Base-by-base conservation (phyloP, 208 protist genomes). In the Trypanosomatidae sp. region DNA sequence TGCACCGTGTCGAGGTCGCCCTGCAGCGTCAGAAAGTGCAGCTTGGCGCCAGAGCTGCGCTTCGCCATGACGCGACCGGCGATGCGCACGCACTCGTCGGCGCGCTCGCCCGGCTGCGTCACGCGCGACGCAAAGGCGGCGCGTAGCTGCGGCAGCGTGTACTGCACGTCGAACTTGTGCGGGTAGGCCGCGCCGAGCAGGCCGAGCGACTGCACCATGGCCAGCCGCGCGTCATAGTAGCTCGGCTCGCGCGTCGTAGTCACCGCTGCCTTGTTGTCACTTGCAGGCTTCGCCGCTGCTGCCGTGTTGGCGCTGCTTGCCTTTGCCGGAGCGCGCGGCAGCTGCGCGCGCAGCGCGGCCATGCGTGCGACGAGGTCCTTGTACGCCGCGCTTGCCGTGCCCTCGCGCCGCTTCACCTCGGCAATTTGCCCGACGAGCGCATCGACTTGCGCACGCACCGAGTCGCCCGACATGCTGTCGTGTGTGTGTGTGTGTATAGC, bases 21-120 rank as follows among this genome's bases (percentile, higher is more conserved):
- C 35, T 79, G 68, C 6, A 99, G 63, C 19, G 95, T 92, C 40
- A 97, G 90, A 68, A 99, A 99, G 49, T 97, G 58, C 4, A 99
- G 80, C 61, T 95, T 97, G 10, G 71, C 60, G 18, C 98, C 94
- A 1, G 73, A 77, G 40, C 71, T 75, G 22, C 86, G 68, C 61
- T 87, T 94, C 26, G 43, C 62, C 10, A 87, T 56, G 32, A 96
- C 65, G 45, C 91, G 73, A 2, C 90, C 94, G 23, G 92, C 85
- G 40, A 98, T 67, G 7, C 71, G 72, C 5, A 97, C 83, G 0
- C 56, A 53, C 33, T 88, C 71, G 38, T 72, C 53, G 0, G 72
- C 23, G 13, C 60, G 56, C 7, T 70, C 26, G 16, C 78, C 70
- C 10, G 67, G 71, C 43, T 71, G 49, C 25, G 38, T 71, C 2